Conservation (phyloP, 495 filamentous ascomycete genomes). For the Margaritispora aquatica region DNA sequence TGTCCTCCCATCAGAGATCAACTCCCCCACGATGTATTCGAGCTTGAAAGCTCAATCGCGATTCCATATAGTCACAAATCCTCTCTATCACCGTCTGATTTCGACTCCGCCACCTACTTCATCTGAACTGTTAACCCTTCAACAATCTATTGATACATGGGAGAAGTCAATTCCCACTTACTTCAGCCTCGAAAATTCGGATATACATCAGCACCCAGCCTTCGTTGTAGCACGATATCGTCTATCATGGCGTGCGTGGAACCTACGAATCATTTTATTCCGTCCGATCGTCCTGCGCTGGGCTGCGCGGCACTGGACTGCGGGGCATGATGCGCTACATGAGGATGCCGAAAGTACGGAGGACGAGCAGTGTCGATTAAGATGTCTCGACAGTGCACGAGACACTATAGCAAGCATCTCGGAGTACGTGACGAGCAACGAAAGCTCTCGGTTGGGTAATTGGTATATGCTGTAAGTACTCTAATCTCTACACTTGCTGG, state of each 20-base stretch:
- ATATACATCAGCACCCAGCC: constrained; percentile 30
- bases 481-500: neutral
- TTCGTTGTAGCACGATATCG: constrained; percentile 42
- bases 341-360: neutral
- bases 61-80: constrained; percentile 44
- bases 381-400: constrained; percentile 36
- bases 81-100: constrained; percentile 44
- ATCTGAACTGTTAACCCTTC: constrained; percentile 38
- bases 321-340: neutral
- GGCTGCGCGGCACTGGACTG: neutral
- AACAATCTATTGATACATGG: constrained; percentile 43
- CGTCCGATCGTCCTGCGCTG: constrained; percentile 43
- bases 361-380: neutral
- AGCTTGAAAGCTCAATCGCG: constrained; percentile 40
- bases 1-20: constrained; percentile 35
- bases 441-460: constrained; percentile 37
- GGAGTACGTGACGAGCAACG: constrained; percentile 29
- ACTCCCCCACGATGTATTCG: constrained; percentile 42
- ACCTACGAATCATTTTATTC: constrained; percentile 45
- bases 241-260: constrained; percentile 17
- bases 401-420: constrained; percentile 39
- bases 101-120: constrained; percentile 42
- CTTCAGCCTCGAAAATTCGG: constrained; percentile 19
- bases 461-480: constrained; percentile 46
- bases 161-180: constrained; percentile 38